Evolutionary conservation across 164 flowering plant genomes (phyloP), one percentile per base, ranked within the genome.

Genomic region (Tetrastigma voinierianum): DNA sequence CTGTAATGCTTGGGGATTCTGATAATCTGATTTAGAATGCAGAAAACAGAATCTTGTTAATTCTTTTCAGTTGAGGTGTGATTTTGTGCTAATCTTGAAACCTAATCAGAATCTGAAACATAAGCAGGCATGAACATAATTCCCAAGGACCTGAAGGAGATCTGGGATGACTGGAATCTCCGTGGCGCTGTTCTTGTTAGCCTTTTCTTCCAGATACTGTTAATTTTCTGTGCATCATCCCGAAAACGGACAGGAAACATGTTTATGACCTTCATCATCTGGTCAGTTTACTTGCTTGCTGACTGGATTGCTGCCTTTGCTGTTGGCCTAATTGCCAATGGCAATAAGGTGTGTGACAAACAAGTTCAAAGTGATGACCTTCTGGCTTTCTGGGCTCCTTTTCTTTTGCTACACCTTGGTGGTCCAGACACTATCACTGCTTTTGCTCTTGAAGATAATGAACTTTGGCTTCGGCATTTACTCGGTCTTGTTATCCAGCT

Each of bases 351-450:
- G 5, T 54, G 54, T 0, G 61, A 55, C 32, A 13, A 51, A 10
- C 2, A 14, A 12, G n/a, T 21, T 18, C 16, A 12, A 43, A 56
- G 54, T 21, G 46, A 15, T 2, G 74, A 76, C 10, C 66, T 86
- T 11, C 67, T 74, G 9, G 82, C 82, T 0, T 82, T 83, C 21
- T 86, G 90, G 90, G 80, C 90, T n/a, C 87, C 87, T 0, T 83
- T 86, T 64, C 84, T 86, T 11, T 57, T 86, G 46, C 48, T 86
- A 2, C 90, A 86, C 61, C 84, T 83, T n/a, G 90, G 90, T 15
- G 90, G 90, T n/a, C 87, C 90, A 1, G 90, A 86, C 71, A 82
- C 84, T 51, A 86, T 83, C 24, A 86, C 90, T 10, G 86, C 90
- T 6, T 77, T 80, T 40, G 72, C 90, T 25, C 80, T 82, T 0